Evolutionary conservation across 495 filamentous ascomycete species (phyloP), one percentile per base, ranked within the genome.

Genomic region (Penicillium lagena): DNA sequence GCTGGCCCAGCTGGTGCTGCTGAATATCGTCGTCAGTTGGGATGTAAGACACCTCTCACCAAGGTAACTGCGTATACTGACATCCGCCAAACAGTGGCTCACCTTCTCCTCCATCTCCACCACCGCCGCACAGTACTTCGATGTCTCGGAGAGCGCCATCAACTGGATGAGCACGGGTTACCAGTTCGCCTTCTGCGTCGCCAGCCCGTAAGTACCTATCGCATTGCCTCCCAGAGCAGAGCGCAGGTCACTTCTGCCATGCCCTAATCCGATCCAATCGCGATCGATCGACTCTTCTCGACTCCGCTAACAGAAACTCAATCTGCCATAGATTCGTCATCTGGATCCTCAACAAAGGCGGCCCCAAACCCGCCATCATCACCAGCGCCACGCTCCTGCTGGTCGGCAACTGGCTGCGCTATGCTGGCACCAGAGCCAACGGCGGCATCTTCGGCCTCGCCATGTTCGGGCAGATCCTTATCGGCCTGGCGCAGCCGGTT

Each of bases 1-100:
- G 0, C 66, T 98, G 40, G 67, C 76, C 12, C 85, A 94, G 66
- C 63, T 97, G 53, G 84, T 90, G 12, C 63, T 97, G 55, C 56
- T 96, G 63, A 98, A 97, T 60, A 86, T 96, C 39, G 80, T 98
- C 42, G 83, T 95, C 27, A 91, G 86, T 59, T 96, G 90, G 91
- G 88, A 93, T 74, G 89, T 94, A 78, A 17, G 28, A 41, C 8
- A 22, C 10, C 39, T 40, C 10, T 2, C 3, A 6, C 2, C 9
- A 32, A 15, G 12, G 29, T 8, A 31, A 13, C 8, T 7, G 7
- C 12, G 10, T 15, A 15, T n/a, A 12, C 30, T 12, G 5, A 12
- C 30, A 22, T 52, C 14, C n/a, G 29, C n/a, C 27, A 10, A 13
- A 35, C 42, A 91, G 86, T 97, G 91, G 91, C 77, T 98, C 49